These are phyloP conservation scores for Aspergillus glaucus DNA, from an alignment of 2,329 filamentous ascomycete species.

Conservation along the genomic window DNA sequence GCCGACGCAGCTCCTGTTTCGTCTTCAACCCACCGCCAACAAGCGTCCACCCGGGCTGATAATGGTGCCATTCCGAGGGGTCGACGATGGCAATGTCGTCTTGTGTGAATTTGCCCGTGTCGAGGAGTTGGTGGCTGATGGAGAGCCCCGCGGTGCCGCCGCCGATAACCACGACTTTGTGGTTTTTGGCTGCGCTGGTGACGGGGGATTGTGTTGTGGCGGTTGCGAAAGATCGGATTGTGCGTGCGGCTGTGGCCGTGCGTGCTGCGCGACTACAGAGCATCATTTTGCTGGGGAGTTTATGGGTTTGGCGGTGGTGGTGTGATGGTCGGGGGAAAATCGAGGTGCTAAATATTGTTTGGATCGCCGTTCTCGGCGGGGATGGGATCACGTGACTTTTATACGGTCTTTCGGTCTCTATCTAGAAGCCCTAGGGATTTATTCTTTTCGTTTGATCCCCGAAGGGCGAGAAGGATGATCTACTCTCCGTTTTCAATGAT, in stretches of 20 bases:
- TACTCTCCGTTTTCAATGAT: no score
- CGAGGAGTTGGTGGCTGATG: conserved; percentile 62
- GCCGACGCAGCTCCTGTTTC: conserved; percentile 52
- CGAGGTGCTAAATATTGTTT: no score
- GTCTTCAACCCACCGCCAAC: conserved; percentile 61
- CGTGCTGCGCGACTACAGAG: conserved; percentile 18
- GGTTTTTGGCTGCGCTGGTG: conserved; percentile 37
- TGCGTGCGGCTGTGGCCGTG: conserved; percentile 18
- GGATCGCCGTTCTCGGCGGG: background rate
- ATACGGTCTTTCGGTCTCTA: no score
- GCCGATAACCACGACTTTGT: conserved; percentile 62
- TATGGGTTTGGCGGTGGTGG: background rate
- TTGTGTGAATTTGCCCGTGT: conserved; percentile 49
- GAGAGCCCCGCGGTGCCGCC: conserved; percentile 60
- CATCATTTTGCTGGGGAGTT: conserved; percentile 14
- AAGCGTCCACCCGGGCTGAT: conserved; percentile 65
- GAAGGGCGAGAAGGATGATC: no score
- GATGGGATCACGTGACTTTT: background rate
- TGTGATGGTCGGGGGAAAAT: background rate
- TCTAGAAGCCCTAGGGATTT: no score
- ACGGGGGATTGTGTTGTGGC: conserved; percentile 32
- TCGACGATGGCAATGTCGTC: conserved; percentile 61
- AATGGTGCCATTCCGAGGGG: conserved; percentile 58
- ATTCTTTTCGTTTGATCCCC: no score
- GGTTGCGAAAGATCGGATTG: conserved; percentile 10